phyloP scores from a whole-genome alignment of 2,329 filamentous ascomycete genomes.

The Pseudopyrenochaeta lycopersici region DNA sequence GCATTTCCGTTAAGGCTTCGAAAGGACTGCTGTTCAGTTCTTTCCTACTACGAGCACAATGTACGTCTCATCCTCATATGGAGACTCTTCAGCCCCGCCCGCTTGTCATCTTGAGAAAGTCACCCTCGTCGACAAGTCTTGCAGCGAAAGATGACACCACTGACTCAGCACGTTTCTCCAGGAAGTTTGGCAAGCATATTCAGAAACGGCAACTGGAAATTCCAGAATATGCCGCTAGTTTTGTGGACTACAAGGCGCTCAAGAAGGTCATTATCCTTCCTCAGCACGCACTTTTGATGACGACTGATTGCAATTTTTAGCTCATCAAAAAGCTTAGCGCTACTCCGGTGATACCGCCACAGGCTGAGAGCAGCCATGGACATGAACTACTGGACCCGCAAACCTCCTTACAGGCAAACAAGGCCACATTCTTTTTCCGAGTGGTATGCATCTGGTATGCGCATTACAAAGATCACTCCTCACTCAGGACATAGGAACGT shows the following conservation, averaged over 20 bases:
- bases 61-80: constrained; percentile 49
- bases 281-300: neutral
- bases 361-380: constrained; percentile 65
- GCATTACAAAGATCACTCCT: constrained; percentile 5
- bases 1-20: constrained; percentile 31
- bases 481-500: constrained; percentile 72
- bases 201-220: constrained; percentile 99
- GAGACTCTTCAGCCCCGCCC: constrained; percentile 41
- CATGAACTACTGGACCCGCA: constrained; percentile 74
- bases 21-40: constrained; percentile 26
- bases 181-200: constrained; percentile 99
- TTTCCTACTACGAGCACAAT: constrained; percentile 42
- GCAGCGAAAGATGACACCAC: constrained; percentile 48
- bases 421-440: constrained; percentile 98
- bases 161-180: constrained; percentile 58
- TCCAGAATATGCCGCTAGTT: constrained; percentile 98
- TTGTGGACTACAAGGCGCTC: constrained; percentile 98
- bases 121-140: constrained; percentile 45
- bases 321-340: constrained; percentile 98
- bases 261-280: constrained; percentile 78
- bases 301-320: constrained; percentile 59
- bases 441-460: constrained; percentile 67
- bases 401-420: constrained; percentile 91
- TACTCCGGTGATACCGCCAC: constrained; percentile 82
- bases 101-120: constrained; percentile 42